Evolutionary conservation across 768 basidiomycete genomes (phyloP).

Genomic region (Suillus discolor): DNA sequence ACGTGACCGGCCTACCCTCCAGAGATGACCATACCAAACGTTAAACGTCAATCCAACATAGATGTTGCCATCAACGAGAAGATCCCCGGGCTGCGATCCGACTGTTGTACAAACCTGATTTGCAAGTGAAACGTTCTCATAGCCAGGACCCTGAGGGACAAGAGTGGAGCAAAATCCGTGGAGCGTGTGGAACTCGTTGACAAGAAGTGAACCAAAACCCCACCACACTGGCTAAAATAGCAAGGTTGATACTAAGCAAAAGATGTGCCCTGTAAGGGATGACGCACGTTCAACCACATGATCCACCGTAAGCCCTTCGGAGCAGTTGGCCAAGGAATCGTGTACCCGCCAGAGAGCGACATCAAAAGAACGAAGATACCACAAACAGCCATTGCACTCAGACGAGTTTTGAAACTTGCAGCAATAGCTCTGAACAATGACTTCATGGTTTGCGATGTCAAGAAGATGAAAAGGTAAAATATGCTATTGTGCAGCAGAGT

Average conservation of each 20-base stretch:
- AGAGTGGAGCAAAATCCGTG: slow-evolving; percentile 61
- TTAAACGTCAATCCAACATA: slow-evolving; percentile 52
- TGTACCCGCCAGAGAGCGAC: slow-evolving; percentile 45
- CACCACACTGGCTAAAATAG: background rate
- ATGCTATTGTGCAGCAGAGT: slow-evolving; percentile 36
- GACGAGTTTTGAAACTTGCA: slow-evolving; percentile 52
- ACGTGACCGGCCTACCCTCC: slow-evolving; percentile 38
- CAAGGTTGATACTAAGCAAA: background rate
- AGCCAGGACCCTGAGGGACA: slow-evolving; percentile 64
- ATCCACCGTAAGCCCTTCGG: slow-evolving; percentile 1
- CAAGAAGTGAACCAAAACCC: slow-evolving; percentile 69
- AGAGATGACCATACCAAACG: slow-evolving; percentile 48
- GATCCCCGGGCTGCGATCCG: slow-evolving; percentile 63
- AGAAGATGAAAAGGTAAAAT: slow-evolving; percentile 53
- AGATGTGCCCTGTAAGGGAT: background rate
- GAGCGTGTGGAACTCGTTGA: slow-evolving; percentile 82
- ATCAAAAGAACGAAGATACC: slow-evolving; percentile 41
- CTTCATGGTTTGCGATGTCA: slow-evolving; percentile 65
- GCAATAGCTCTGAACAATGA: slow-evolving; percentile 71
- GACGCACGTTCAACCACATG: slow-evolving; percentile 2
- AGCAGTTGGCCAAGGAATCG: slow-evolving; percentile 22
- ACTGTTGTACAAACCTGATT: slow-evolving; percentile 81
- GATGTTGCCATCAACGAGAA: slow-evolving; percentile 57
- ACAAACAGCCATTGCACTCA: slow-evolving; percentile 44
- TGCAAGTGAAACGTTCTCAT: slow-evolving; percentile 50